Percentiles rank a stretch among this genome's conserved stretches.
Evolutionary conservation across 352 stramenopile genomes (phyloP).

Genomic region (Phytophthora capsici): DNA sequence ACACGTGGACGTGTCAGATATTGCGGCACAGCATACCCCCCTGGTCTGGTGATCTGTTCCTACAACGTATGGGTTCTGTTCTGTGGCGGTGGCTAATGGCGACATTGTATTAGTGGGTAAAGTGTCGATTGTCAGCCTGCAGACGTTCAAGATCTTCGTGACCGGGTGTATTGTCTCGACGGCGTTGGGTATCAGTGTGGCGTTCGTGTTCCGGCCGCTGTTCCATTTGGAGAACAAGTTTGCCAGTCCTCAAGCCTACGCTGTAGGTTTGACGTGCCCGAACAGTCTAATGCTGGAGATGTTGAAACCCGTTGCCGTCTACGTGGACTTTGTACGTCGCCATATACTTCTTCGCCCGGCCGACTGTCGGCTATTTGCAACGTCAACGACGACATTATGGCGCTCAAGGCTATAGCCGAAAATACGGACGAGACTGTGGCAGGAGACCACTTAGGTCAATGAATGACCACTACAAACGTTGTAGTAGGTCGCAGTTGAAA

Average conservation of each 20-base stretch:
- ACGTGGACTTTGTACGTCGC: too few species aligned
- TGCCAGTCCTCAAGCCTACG: conserved; percentile 32
- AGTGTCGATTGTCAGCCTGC: conserved; percentile 64
- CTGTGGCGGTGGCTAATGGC: conserved; percentile 72
- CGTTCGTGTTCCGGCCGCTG: conserved; percentile 59
- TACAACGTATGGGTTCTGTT: conserved; percentile 83
- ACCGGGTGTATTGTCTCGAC: conserved; percentile 61
- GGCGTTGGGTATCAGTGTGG: too few species aligned
- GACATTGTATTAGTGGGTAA: conserved; percentile 83
- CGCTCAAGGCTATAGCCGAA: conserved; percentile 75
- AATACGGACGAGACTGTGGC: too few species aligned
- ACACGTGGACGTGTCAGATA: conserved; percentile 42
- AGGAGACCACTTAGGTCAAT: conserved; percentile 59
- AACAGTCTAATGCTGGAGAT: conserved; percentile 50
- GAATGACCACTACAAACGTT: too few species aligned
- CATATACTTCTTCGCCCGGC: conserved; percentile 69
- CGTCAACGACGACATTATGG: conserved; percentile 83
- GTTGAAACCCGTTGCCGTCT: conserved; percentile 41
- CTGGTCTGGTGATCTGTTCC: conserved; percentile 79
- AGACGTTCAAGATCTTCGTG: conserved; percentile 71
- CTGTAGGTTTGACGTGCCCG: conserved; percentile 55
- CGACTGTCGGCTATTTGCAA: conserved; percentile 73
- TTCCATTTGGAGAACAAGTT: conserved; percentile 45
- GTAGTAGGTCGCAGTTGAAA: too few species aligned
- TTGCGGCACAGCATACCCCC: conserved; percentile 58